Evolutionary conservation across 2,329 filamentous ascomycete genomes (phyloP), one percentile per base, ranked within the genome.

Genomic region (Trichoderma sp.): DNA sequence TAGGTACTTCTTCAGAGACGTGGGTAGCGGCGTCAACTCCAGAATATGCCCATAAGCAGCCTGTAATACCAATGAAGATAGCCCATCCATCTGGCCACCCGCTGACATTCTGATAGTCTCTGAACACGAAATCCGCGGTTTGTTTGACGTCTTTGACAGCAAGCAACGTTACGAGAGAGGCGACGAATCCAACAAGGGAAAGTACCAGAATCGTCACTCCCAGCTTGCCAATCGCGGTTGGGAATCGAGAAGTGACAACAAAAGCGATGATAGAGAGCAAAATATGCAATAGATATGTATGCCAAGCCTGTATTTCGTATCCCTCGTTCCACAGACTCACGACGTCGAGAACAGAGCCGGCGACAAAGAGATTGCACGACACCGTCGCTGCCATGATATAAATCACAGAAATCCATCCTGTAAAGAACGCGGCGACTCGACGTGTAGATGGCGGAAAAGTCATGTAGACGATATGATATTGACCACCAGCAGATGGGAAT

Each of bases 381-480:
- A 78, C 79, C 1, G 76, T 72, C 4, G 78, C 79, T 1, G 79
- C 76, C 79, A 80, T 80, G 64, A 80, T 79, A 45, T 80, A 80
- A 41, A 80, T 80, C 21, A 80, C 77, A 5, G 78, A 75, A 11
- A 79, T 77, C 79, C 79, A 80, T 0, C 76, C 79, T 0, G 79
- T 80, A 50, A 80, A 79, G 53, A 80, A 80, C 0, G 79, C 79
- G 3, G 79, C 79, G 24, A 77, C 71, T 14, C 72, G 79, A 12
- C 79, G 78, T 6, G 78, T 79, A 9, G 79, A 77, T 2, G 77
- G 71, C 1, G 79, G 79, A 60, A 80, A 80, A 0, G 74, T 74
- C 78, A 79, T 80, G 68, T 80, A 80, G 8, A 80, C 79, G 24
- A 80, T 80, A 27, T 80, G 79, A 21, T 80, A 80, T 27, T 80